A percentile compares a stretch with the other conserved stretches of the same genome.
Conservation (phyloP, 768 basidiomycete genomes). For the Krasilnikovozyma curviuscula region DNA sequence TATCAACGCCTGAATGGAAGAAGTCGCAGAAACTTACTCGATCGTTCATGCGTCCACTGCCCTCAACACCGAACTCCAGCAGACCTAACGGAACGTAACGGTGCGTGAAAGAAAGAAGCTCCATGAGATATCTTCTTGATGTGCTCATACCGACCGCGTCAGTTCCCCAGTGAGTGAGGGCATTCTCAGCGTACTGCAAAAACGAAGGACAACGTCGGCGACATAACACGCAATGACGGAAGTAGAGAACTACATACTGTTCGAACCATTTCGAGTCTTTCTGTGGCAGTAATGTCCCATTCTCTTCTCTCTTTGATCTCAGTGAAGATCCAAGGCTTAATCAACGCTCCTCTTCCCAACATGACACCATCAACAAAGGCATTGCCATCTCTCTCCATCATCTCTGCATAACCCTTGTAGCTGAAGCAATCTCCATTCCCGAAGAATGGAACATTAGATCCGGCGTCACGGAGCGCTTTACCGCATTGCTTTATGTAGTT, state of each 20-base stretch:
- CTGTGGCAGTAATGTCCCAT: conserved; percentile 78
- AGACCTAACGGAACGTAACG: conserved; percentile 89
- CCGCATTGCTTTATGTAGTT: conserved; percentile 73
- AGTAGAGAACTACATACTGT: conserved; percentile 33
- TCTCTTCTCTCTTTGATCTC: conserved; percentile 81
- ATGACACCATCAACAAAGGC: conserved; percentile 94
- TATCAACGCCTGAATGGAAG: conserved; percentile 72
- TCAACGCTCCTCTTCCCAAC: conserved; percentile 83
- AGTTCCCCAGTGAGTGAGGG: conserved; percentile 43
- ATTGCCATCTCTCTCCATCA: conserved; percentile 53
- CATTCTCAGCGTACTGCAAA: conserved; percentile 61
- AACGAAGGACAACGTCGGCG: neutral
- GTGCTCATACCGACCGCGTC: conserved; percentile 55
- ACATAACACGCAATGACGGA: neutral
- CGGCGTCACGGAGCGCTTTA: conserved; percentile 42
- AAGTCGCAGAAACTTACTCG: no score
- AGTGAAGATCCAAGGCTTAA: conserved; percentile 40
- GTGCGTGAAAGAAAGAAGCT: conserved; percentile 87
- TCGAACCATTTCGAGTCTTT: conserved; percentile 58
- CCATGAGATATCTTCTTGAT: conserved; percentile 80
- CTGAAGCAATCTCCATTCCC: conserved; percentile 94
- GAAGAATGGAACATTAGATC: conserved; percentile 33
- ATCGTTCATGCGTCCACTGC: conserved; percentile 70
- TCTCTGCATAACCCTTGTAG: conserved; percentile 57
- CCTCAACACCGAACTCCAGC: conserved; percentile 59